Conservation (phyloP, 306 rosid genomes). For the Senna tora region DNA sequence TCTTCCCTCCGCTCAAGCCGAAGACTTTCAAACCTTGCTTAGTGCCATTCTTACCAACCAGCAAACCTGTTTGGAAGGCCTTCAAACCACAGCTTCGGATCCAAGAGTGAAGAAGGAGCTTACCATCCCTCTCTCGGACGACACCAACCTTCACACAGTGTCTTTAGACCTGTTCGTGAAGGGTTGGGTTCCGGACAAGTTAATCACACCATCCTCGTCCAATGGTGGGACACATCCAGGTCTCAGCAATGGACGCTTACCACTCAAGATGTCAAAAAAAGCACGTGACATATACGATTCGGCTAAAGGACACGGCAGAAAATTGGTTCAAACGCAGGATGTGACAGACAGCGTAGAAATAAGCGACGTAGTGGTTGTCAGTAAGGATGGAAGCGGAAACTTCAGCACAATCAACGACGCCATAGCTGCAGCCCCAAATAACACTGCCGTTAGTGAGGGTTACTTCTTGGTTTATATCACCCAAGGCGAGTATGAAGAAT, state of each 20-base stretch:
- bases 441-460: slow-evolving; percentile 45
- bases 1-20: slow-evolving; percentile 52
- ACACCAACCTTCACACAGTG: slow-evolving; percentile 62
- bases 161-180: slow-evolving; percentile 60
- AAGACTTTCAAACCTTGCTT: slow-evolving; percentile 56
- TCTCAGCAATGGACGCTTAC: slow-evolving; percentile 51
- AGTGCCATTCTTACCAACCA: slow-evolving; percentile 76
- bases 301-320: slow-evolving; percentile 49
- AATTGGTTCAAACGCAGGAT: slow-evolving; percentile 41
- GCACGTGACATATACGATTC: slow-evolving; percentile 51
- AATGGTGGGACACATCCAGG: slow-evolving; percentile 37
- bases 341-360: slow-evolving; percentile 45
- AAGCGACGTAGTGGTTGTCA: slow-evolving; percentile 58
- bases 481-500: slow-evolving; percentile 72
- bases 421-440: slow-evolving; percentile 66
- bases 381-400: slow-evolving; percentile 66
- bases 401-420: slow-evolving; percentile 69
- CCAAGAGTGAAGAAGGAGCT: slow-evolving; percentile 52
- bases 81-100: slow-evolving; percentile 56
- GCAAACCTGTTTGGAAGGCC: slow-evolving; percentile 69
- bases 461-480: slow-evolving; percentile 68
- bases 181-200: slow-evolving; percentile 66
- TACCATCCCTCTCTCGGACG: slow-evolving; percentile 44
- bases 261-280: slow-evolving; percentile 54
- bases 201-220: slow-evolving; percentile 33